These are phyloP conservation scores for Phialemonium atrogriseum DNA, from an alignment of 2,329 filamentous ascomycete species.

Conservation along the genomic window DNA sequence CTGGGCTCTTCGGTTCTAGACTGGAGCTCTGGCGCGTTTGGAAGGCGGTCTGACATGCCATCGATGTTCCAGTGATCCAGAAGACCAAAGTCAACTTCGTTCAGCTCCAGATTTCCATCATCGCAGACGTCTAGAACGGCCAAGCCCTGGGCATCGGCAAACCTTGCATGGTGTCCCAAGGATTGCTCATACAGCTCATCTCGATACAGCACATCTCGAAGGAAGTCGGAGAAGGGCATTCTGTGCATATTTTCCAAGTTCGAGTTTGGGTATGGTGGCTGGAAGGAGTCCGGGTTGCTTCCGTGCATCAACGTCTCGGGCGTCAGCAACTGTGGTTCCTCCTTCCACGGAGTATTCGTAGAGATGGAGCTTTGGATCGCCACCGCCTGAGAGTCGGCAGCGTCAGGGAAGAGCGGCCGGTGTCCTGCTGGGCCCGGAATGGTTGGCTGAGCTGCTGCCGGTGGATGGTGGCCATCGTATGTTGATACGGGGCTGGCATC, in stretches of 20 bases:
- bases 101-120: slow-evolving; percentile 40
- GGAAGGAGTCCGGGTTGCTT: slow-evolving; percentile 12
- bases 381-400: not conserved
- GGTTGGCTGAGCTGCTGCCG: slow-evolving; percentile 3
- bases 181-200: slow-evolving; percentile 42
- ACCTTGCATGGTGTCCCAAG: slow-evolving; percentile 21
- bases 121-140: slow-evolving; percentile 42
- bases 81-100: slow-evolving; percentile 42
- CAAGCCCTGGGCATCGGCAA: slow-evolving; percentile 31
- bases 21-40: slow-evolving; percentile 16
- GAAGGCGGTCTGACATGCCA: slow-evolving; percentile 13
- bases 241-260: slow-evolving; percentile 20
- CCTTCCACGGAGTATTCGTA: slow-evolving; percentile 18
- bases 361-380: slow-evolving; percentile 17
- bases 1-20: slow-evolving; percentile 26
- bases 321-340: slow-evolving; percentile 25
- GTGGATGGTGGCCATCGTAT: slow-evolving; percentile 7
- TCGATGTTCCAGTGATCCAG: slow-evolving; percentile 41
- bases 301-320: slow-evolving; percentile 24
- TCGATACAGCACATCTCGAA: slow-evolving; percentile 41
- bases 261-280: slow-evolving; percentile 8
- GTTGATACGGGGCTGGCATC: slow-evolving; percentile 8
- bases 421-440: slow-evolving; percentile 3
- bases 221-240: slow-evolving; percentile 40
- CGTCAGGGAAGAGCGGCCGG: not conserved